These are phyloP conservation scores for Dryas drummondii DNA, from an alignment of 306 rosid genomes.

Conservation along the genomic window DNA sequence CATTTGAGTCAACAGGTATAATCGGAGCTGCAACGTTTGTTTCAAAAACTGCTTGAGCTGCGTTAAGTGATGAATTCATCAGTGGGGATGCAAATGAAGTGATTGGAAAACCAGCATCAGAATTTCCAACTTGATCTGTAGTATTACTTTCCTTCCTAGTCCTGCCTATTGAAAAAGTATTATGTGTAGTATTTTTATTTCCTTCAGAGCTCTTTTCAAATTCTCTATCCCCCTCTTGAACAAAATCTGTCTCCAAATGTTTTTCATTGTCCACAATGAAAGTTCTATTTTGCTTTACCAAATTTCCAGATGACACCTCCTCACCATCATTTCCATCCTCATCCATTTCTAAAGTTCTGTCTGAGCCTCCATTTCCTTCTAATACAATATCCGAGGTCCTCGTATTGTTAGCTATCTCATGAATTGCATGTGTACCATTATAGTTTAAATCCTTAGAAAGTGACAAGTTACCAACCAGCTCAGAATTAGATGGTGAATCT, in stretches of 20 bases:
- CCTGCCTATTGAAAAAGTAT: constrained; percentile 23
- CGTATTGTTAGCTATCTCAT: constrained; percentile 29
- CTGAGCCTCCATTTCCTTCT: constrained; percentile 27
- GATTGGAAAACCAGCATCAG: constrained; percentile 31
- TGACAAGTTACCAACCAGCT: constrained; percentile 18
- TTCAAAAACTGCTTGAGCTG: constrained; percentile 26
- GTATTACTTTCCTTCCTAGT: constrained; percentile 25
- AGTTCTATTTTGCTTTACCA: constrained; percentile 31
- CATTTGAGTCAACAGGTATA: constrained; percentile 24
- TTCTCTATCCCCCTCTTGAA: constrained; percentile 22
- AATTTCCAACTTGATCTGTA: constrained; percentile 26
- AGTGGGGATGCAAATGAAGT: constrained; percentile 35
- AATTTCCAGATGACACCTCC: constrained; percentile 16
- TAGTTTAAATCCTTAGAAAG: constrained; percentile 32
- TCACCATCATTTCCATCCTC: constrained; percentile 21
- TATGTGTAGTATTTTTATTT: constrained; percentile 24
- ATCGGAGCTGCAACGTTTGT: constrained; percentile 25
- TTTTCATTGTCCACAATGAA: constrained; percentile 17
- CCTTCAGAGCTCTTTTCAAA: constrained; percentile 26
- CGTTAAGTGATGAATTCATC: constrained; percentile 21
- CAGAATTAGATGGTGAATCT: constrained; percentile 28
- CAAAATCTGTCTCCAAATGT: constrained; percentile 29
- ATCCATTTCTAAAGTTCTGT: constrained; percentile 32
- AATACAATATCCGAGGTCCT: constrained; percentile 17
- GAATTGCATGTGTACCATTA: constrained; percentile 16